These are phyloP conservation scores for Olyra latifolia DNA, from an alignment of 176 grass and related monocot species.

Conservation along the genomic window DNA sequence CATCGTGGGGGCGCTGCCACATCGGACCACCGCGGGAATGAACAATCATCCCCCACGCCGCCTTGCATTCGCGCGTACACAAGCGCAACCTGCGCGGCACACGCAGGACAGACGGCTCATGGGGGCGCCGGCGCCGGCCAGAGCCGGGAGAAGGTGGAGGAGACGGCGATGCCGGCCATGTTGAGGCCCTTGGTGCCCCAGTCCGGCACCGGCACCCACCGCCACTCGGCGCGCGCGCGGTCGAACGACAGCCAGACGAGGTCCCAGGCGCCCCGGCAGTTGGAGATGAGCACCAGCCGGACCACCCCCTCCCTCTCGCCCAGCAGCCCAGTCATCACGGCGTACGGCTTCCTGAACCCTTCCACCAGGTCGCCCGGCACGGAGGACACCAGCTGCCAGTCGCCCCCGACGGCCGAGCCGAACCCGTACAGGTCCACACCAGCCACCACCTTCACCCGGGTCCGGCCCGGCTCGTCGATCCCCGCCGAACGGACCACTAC, in stretches of 20 bases:
- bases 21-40: neutral
- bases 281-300: constrained; percentile 83
- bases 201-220: constrained; percentile 87
- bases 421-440: constrained; percentile 82
- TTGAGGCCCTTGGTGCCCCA: constrained; percentile 83
- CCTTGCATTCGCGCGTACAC: neutral
- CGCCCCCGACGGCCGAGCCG: constrained; percentile 28
- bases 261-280: constrained; percentile 81
- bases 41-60: neutral
- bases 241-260: constrained; percentile 86
- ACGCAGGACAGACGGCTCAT: neutral
- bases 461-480: constrained; percentile 56
- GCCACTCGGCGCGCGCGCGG: constrained; percentile 46
- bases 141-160: constrained; percentile 84
- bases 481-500: constrained; percentile 63
- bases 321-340: constrained; percentile 83
- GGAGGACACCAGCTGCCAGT: constrained; percentile 71
- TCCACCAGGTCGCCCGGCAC: constrained; percentile 57
- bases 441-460: constrained; percentile 53
- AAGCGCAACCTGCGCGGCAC: neutral
- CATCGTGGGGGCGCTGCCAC: neutral
- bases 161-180: constrained; percentile 97
- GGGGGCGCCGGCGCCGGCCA: constrained; percentile 50
- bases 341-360: constrained; percentile 68
- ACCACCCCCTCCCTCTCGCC: constrained; percentile 83